These are phyloP conservation scores for Usnea hakonensis DNA, from an alignment of 495 filamentous ascomycete species.

Conservation along the genomic window DNA sequence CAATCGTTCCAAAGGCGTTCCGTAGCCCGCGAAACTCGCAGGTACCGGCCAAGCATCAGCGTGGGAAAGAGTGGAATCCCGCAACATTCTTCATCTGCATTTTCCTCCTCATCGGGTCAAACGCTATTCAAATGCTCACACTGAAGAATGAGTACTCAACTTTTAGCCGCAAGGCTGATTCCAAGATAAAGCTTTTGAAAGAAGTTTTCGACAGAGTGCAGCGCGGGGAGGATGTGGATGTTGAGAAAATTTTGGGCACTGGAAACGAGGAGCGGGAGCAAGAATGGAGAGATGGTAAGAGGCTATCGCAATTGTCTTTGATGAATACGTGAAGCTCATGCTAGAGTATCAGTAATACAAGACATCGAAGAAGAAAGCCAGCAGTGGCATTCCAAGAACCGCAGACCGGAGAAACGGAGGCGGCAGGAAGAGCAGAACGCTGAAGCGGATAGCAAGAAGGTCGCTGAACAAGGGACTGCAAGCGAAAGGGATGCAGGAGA, in stretches of 20 bases:
- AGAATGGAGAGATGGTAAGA: conserved; percentile 80
- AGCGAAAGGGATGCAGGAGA: neutral
- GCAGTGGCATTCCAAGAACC: conserved; percentile 43
- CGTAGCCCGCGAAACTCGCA: conserved; percentile 27
- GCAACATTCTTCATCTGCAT: conserved; percentile 89
- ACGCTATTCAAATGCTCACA: conserved; percentile 84
- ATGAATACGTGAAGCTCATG: conserved; percentile 8
- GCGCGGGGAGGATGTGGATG: conserved; percentile 82
- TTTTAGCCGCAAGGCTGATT: conserved; percentile 67
- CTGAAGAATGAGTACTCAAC: conserved; percentile 65
- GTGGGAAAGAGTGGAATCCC: conserved; percentile 78
- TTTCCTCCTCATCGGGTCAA: conserved; percentile 83
- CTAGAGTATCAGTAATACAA: conserved; percentile 50
- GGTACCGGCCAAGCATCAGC: conserved; percentile 34
- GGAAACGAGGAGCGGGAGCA: conserved; percentile 67
- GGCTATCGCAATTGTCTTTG: neutral
- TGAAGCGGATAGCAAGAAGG: neutral
- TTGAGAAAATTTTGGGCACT: conserved; percentile 73
- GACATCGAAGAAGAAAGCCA: conserved; percentile 76
- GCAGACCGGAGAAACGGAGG: conserved; percentile 29
- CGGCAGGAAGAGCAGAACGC: conserved; percentile 22
- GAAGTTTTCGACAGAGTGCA: conserved; percentile 80
- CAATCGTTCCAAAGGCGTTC: conserved; percentile 48
- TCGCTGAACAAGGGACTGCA: neutral
- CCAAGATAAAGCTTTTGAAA: conserved; percentile 64